Evolutionary conservation across 495 filamentous ascomycete species (phyloP).

Genomic region (Penicillium samsonianum): DNA sequence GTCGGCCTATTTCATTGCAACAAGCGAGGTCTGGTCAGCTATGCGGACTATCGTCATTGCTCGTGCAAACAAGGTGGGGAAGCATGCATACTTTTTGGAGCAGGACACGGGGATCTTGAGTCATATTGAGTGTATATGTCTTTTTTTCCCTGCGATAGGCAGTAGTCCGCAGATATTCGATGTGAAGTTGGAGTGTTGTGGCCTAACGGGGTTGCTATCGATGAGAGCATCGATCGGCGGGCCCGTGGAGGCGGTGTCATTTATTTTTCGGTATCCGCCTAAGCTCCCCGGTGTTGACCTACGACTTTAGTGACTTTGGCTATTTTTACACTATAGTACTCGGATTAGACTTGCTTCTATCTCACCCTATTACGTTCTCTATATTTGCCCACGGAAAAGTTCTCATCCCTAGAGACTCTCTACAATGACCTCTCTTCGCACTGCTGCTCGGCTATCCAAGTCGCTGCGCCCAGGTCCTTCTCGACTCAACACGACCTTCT

Average conservation of each 20-base stretch:
- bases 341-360: not conserved
- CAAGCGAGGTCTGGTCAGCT: conserved; percentile 31
- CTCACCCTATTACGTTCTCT: not conserved
- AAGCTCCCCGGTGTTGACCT: conserved; percentile 7
- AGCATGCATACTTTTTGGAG: conserved; percentile 54
- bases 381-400: not conserved
- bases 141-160: conserved; percentile 13
- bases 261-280: conserved; percentile 16
- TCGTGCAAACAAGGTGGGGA: conserved; percentile 19
- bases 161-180: conserved; percentile 10
- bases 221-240: conserved; percentile 32
- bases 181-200: conserved; percentile 13
- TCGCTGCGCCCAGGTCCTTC: conserved; percentile 13
- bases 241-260: conserved; percentile 30
- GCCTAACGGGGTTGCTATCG: conserved; percentile 16
- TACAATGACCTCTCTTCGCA: conserved; percentile 23
- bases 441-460: conserved; percentile 20
- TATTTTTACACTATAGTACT: not conserved
- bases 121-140: conserved; percentile 28
- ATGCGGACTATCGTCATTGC: conserved; percentile 32
- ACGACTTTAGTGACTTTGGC: not conserved
- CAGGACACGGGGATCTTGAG: conserved; percentile 58
- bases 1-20: conserved; percentile 62
- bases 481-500: conserved; percentile 10
- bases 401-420: not conserved